phyloP scores from a whole-genome alignment of 495 filamentous ascomycete genomes.

The Aspergillus ellipticus region DNA sequence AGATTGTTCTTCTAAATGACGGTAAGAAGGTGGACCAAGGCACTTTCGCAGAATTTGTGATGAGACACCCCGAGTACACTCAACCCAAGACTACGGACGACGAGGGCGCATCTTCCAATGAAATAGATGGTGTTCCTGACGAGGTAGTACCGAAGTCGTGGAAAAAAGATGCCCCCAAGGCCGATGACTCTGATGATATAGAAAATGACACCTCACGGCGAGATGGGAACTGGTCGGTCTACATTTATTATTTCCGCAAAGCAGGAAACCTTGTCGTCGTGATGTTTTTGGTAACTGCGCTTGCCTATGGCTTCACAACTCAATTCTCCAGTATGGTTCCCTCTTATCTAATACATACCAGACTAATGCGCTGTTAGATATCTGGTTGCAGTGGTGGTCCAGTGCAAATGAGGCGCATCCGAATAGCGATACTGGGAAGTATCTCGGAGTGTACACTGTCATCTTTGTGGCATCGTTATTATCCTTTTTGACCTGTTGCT shows the following conservation, averaged over 20 bases:
- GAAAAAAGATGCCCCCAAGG: background rate
- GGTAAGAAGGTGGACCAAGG: slow-evolving; percentile 14
- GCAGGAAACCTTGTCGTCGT: background rate
- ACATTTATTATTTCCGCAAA: slow-evolving; percentile 46
- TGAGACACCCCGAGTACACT: background rate
- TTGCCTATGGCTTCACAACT: background rate
- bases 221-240: slow-evolving; percentile 43
- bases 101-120: background rate
- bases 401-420: slow-evolving; percentile 28
- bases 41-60: slow-evolving; percentile 6
- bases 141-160: background rate
- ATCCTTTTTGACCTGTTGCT: slow-evolving; percentile 6
- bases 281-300: background rate
- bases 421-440: slow-evolving; percentile 34
- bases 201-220: slow-evolving; percentile 12
- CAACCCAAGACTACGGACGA: background rate
- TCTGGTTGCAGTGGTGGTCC: slow-evolving; percentile 49
- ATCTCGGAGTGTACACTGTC: slow-evolving; percentile 44
- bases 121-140: background rate
- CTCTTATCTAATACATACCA: background rate
- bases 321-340: background rate
- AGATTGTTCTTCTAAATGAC: slow-evolving; percentile 14
- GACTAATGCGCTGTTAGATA: slow-evolving; percentile 16
- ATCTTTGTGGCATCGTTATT: slow-evolving; percentile 26
- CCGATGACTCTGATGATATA: background rate